phyloP scores from a whole-genome alignment of 179 eudicot genomes.

The Drosera spatulata region DNA sequence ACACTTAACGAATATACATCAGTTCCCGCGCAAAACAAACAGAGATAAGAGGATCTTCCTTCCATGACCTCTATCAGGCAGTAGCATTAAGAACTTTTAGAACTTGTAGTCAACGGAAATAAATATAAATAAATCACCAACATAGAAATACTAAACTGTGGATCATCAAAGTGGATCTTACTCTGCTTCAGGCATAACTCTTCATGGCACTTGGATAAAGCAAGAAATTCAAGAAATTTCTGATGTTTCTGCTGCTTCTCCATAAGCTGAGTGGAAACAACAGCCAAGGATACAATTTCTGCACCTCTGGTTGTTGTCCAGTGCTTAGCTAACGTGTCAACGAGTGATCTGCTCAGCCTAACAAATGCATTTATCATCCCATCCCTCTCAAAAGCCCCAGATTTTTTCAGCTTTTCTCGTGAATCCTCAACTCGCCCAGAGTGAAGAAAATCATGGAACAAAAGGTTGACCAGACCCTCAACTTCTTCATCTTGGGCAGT shows the following conservation, averaged over 20 bases:
- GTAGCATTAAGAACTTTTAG: background rate
- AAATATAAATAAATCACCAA: background rate
- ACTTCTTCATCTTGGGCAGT: slow-evolving; percentile 89
- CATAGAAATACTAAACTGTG: background rate
- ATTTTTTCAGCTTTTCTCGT: slow-evolving; percentile 56
- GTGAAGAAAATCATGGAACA: slow-evolving; percentile 65
- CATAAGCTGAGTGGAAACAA: slow-evolving; percentile 59
- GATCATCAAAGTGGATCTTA: slow-evolving; percentile 21
- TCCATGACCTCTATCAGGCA: too few species aligned
- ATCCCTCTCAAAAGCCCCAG: slow-evolving; percentile 89
- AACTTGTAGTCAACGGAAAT: too few species aligned
- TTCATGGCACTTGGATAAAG: slow-evolving; percentile 93
- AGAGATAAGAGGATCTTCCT: too few species aligned
- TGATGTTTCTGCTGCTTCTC: slow-evolving; percentile 96
- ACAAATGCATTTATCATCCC: slow-evolving; percentile 83
- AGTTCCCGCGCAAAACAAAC: too few species aligned
- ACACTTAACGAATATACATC: too few species aligned
- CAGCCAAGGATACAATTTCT: slow-evolving; percentile 71
- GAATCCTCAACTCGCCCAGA: slow-evolving; percentile 67
- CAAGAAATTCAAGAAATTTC: slow-evolving; percentile 86
- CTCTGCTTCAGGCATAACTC: slow-evolving; percentile 70
- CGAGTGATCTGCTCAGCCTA: slow-evolving; percentile 78
- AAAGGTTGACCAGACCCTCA: slow-evolving; percentile 61
- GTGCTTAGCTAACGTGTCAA: slow-evolving; percentile 94
- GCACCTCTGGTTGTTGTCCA: slow-evolving; percentile 99